Base-by-base conservation (phyloP, 805 yeast genomes). In the Saturnispora ahearnii region DNA sequence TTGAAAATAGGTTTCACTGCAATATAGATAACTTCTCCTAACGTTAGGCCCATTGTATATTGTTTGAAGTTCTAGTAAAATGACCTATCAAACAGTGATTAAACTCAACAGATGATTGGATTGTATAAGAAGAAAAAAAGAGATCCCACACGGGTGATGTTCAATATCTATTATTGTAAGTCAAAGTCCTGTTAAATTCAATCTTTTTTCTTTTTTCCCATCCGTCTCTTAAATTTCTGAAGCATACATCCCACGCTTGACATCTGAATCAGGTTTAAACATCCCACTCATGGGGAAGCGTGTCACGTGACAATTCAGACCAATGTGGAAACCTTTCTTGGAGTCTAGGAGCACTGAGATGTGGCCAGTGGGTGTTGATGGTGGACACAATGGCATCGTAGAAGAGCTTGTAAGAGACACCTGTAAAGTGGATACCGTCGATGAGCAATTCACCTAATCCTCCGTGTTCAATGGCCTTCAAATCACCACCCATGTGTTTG, bases 1-100 rank as follows among this genome's bases (percentile, higher is more conserved):
- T 88, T 88, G 65, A 87, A 74, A 50, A 87, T 82, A 9, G 96
- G 96, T 67, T 87, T 88, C 42, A 84, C 82, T 0, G 95, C 78
- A 13, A 87, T 76, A 66, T 84, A 87, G 3, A 88, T 83, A 31
- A 87, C 79, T 32, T 73, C 73, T 11, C 93, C 91, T 28, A 82
- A 57, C 1, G 72, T 34, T 5, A 51, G 30, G 15, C 46, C 24
- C 49, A 43, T 48, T 8, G 7, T 28, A 22, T 21, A 9, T 37
- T 15, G 11, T 4, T 11, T 8, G 13, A 9, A 2, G 12, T 9
- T 12, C 30, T 13, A 22, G 22, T 9, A 44, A 13, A 22, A 26
- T 11, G 24, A 12, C 2, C 12, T 26, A 6, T 5, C 29, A 8
- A 6, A 26, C 9, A 26, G 29, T 5, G 9, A 26, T 8, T 26